phyloP scores from a whole-genome alignment of 805 yeast genomes.

The Candida silvicultrix region DNA sequence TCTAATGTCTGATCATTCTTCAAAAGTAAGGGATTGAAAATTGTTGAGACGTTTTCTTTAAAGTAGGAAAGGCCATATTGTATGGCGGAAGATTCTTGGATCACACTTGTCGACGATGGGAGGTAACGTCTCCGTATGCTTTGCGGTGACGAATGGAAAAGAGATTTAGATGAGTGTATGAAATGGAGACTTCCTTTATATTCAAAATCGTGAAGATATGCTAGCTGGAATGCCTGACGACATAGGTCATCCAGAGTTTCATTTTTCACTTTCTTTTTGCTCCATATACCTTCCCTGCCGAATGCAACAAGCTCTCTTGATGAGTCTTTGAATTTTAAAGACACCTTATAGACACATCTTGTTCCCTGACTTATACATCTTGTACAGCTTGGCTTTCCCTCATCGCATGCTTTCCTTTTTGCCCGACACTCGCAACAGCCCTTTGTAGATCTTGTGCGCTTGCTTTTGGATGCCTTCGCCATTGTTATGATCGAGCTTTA shows the following conservation, averaged over 20 bases:
- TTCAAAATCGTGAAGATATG: neutral
- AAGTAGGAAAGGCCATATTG: neutral
- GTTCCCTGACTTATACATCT: neutral
- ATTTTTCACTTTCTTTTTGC: neutral
- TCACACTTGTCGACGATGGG: neutral
- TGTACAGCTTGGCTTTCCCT: neutral
- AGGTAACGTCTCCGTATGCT: neutral
- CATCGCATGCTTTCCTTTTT: neutral
- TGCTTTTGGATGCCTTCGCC: no score
- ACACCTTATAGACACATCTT: neutral
- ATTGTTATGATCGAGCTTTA: no score
- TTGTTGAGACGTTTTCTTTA: neutral
- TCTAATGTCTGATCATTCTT: neutral
- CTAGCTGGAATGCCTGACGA: neutral
- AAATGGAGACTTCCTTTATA: neutral
- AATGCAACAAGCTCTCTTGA: neutral
- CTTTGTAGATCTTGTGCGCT: neutral
- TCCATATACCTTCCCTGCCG: neutral
- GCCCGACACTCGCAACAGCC: neutral
- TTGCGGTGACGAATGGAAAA: neutral
- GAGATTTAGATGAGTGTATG: neutral
- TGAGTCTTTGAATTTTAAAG: neutral
- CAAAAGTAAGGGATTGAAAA: neutral
- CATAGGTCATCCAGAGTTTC: neutral
- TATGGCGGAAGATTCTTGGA: neutral